A percentile compares a stretch with the other conserved stretches of the same genome.
Conservation (phyloP, 257 asterid species). For the Cynanchum wilfordii region DNA sequence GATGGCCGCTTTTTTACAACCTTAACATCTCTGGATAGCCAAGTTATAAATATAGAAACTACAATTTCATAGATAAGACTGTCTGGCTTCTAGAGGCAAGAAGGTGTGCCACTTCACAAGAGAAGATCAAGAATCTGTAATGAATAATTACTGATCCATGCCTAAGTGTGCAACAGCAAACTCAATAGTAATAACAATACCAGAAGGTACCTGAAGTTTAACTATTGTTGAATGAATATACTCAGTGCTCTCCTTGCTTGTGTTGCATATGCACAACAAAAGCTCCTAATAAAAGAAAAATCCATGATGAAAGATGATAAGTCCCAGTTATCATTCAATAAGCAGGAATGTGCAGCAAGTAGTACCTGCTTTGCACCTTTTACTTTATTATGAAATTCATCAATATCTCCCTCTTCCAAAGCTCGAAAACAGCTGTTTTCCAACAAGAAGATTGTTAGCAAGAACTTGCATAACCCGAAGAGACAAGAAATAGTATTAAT, state of each 20-base stretch:
- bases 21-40: background rate
- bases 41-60: background rate
- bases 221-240: slow-evolving; percentile 70
- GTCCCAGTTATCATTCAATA: background rate
- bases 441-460: slow-evolving; percentile 20
- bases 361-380: slow-evolving; percentile 74
- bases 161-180: background rate
- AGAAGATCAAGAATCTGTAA: background rate
- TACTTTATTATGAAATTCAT: slow-evolving; percentile 60
- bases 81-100: background rate
- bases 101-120: background rate
- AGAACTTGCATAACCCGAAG: background rate
- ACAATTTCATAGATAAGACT: background rate
- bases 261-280: slow-evolving; percentile 72
- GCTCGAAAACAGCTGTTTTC: slow-evolving; percentile 78
- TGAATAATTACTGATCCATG: background rate
- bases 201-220: slow-evolving; percentile 73
- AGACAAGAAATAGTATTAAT: background rate
- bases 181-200: slow-evolving; percentile 4
- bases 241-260: slow-evolving; percentile 94
- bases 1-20: background rate
- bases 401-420: slow-evolving; percentile 68
- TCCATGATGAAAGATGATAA: background rate
- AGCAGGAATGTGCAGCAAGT: slow-evolving; percentile 4
- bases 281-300: slow-evolving; percentile 55